phyloP scores from a whole-genome alignment of 371 early-diverging fungal genomes.

The Rhizopus delemar region DNA sequence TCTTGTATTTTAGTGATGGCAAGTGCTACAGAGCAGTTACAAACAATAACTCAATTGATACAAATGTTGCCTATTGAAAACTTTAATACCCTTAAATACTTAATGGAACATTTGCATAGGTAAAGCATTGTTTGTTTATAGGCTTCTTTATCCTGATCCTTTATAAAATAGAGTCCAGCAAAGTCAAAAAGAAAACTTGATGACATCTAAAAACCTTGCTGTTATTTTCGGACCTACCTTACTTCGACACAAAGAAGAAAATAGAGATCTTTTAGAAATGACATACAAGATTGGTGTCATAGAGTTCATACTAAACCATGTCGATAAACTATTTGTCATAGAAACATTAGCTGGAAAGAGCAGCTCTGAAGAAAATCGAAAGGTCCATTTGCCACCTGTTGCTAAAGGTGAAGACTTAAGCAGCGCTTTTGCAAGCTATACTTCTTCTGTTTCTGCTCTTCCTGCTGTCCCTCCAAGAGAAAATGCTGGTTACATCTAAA shows the following conservation, averaged over 20 bases:
- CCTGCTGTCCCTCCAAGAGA: slow-evolving; percentile 44
- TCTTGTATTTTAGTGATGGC: slow-evolving; percentile 18
- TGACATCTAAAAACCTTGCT: slow-evolving; percentile 86
- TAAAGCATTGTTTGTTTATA: slow-evolving; percentile 7
- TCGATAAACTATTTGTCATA: slow-evolving; percentile 31
- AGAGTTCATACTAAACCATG: slow-evolving; percentile 63
- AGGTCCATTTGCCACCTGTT: slow-evolving; percentile 17
- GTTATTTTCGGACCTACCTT: slow-evolving; percentile 94
- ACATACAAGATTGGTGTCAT: slow-evolving; percentile 71
- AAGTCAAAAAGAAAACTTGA: slow-evolving; percentile 68
- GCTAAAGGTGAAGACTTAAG: slow-evolving; percentile 36
- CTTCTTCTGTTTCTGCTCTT: slow-evolving; percentile 10
- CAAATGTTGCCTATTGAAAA: slow-evolving; percentile 44
- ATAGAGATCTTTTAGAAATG: slow-evolving; percentile 79
- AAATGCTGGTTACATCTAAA: slow-evolving; percentile 44
- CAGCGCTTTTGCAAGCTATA: slow-evolving; percentile 19
- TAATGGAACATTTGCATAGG: slow-evolving; percentile 43
- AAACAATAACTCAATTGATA: slow-evolving; percentile 25
- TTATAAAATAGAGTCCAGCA: slow-evolving; percentile 50
- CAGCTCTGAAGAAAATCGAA: slow-evolving; percentile 12
- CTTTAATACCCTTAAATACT: slow-evolving; percentile 44
- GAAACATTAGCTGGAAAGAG: slow-evolving; percentile 20
- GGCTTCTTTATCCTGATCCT: too few species aligned
- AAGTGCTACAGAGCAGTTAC: slow-evolving; percentile 21
- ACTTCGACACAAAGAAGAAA: slow-evolving; percentile 68